phyloP scores from a whole-genome alignment of 495 filamentous ascomycete genomes.

The Wilcoxina mikolae region DNA sequence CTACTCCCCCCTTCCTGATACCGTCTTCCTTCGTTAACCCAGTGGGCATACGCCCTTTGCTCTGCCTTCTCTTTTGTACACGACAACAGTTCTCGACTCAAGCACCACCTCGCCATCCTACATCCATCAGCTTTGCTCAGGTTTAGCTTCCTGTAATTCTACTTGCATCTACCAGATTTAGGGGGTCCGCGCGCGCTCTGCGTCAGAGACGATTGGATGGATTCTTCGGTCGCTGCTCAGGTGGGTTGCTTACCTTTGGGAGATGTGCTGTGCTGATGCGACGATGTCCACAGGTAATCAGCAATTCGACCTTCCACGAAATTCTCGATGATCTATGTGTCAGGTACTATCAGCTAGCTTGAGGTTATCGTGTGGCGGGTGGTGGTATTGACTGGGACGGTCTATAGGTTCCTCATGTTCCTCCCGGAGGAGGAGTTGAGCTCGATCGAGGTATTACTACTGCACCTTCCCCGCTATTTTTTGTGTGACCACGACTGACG shows the following conservation, averaged over 20 bases:
- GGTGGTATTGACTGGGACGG: neutral
- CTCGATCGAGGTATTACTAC: conserved; percentile 45
- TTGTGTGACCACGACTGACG: neutral
- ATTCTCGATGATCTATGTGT: conserved; percentile 28
- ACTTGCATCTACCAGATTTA: conserved; percentile 6
- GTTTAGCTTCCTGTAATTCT: too few species aligned
- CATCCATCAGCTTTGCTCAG: too few species aligned
- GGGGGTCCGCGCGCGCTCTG: neutral
- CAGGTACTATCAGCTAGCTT: conserved; percentile 12
- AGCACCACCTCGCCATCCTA: too few species aligned
- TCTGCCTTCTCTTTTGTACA: too few species aligned
- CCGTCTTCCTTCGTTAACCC: too few species aligned
- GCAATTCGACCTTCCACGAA: conserved; percentile 22
- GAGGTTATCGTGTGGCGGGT: neutral
- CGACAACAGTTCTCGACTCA: too few species aligned
- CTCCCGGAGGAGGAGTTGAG: conserved; percentile 77
- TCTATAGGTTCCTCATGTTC: conserved; percentile 70
- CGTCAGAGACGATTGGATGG: conserved; percentile 12
- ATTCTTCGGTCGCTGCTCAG: conserved; percentile 18
- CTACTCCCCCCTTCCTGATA: too few species aligned
- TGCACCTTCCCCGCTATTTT: neutral
- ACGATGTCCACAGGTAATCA: conserved; percentile 16
- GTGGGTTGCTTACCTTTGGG: conserved; percentile 10
- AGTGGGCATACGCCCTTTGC: too few species aligned
- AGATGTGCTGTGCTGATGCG: conserved; percentile 13